Conservation (phyloP, 768 basidiomycete genomes). For the Mycena vitilis region DNA sequence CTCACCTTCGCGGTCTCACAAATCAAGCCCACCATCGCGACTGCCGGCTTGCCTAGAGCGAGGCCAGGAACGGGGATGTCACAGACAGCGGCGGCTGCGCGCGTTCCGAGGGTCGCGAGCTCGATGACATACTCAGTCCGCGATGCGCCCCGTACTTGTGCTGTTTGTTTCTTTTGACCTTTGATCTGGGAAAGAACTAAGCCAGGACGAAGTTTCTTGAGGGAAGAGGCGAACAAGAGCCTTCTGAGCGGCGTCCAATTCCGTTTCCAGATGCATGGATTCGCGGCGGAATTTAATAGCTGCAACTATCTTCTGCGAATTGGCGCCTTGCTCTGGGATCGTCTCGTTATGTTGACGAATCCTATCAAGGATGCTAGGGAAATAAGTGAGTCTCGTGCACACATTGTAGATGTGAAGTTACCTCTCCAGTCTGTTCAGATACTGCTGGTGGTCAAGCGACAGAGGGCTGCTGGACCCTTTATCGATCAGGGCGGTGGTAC, state of each 20-base stretch:
- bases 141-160: neutral
- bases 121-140: conserved; percentile 1
- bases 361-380: neutral
- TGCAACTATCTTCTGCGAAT: neutral
- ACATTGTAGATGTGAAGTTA: neutral
- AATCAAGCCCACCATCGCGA: conserved; percentile 2
- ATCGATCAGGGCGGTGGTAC: neutral
- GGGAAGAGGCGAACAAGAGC: neutral
- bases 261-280: neutral
- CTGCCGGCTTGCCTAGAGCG: neutral
- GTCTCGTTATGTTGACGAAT: neutral
- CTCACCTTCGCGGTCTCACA: conserved; percentile 16
- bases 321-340: neutral
- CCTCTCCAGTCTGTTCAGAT: neutral
- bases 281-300: neutral
- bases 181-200: too few species aligned
- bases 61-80: neutral
- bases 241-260: neutral
- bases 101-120: neutral
- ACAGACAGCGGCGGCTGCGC: neutral
- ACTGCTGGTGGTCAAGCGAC: neutral
- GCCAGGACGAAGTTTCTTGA: too few species aligned
- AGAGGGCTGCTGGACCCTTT: neutral
- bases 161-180: too few species aligned
- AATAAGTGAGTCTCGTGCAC: neutral